A percentile compares a stretch with the other conserved stretches of the same genome.
Evolutionary conservation across 2,329 filamentous ascomycete species (phyloP).

Genomic region (Penicillium sp.): DNA sequence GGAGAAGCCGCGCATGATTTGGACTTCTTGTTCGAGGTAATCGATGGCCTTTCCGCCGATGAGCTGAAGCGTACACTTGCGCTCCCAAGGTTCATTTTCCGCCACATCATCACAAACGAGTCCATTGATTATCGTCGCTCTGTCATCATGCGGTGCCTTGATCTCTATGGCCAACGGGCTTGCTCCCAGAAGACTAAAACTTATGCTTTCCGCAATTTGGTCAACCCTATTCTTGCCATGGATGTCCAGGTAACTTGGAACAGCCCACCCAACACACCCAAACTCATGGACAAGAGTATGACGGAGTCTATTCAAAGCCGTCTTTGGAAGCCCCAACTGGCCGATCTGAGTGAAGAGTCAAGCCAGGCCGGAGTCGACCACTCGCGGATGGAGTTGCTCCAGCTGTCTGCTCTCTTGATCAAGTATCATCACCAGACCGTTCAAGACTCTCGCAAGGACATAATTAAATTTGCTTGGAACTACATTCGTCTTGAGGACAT

Average conservation of each 20-base stretch:
- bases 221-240: conserved; percentile 95
- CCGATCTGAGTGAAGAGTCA: conserved; percentile 75
- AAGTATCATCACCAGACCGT: conserved; percentile 88
- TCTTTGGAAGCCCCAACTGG: conserved; percentile 85
- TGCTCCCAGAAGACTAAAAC: conserved; percentile 86
- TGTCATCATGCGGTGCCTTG: conserved; percentile 76
- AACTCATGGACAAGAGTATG: conserved; percentile 76
- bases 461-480: conserved; percentile 99
- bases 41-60: conserved; percentile 76
- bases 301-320: conserved; percentile 87
- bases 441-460: conserved; percentile 89
- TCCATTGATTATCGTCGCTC: conserved; percentile 81
- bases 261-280: conserved; percentile 54
- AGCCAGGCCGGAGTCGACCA: conserved; percentile 85
- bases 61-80: conserved; percentile 72
- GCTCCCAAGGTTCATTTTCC: conserved; percentile 77
- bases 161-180: conserved; percentile 72
- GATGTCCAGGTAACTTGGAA: conserved; percentile 82
- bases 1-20: conserved; percentile 67
- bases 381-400: conserved; percentile 89
- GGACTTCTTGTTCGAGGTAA: conserved; percentile 75
- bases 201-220: conserved; percentile 83
- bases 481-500: conserved; percentile 98
- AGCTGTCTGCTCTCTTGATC: conserved; percentile 88
- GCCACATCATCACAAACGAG: conserved; percentile 72